These are phyloP conservation scores for Pyrenula aspistea DNA, from an alignment of 495 filamentous ascomycete genomes.

Conservation along the genomic window DNA sequence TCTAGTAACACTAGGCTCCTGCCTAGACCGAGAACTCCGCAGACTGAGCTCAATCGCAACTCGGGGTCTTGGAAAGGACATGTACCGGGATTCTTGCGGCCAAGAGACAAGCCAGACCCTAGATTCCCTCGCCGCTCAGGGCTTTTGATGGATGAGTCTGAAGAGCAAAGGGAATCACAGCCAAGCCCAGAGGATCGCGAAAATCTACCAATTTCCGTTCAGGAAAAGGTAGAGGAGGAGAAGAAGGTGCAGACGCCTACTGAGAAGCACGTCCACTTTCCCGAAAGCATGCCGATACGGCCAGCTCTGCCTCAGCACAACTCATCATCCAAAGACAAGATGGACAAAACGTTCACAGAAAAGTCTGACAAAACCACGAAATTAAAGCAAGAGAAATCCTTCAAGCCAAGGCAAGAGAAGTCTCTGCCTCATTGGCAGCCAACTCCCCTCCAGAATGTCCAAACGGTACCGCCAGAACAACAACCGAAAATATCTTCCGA, in stretches of 20 bases:
- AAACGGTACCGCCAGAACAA: too few relatives aligned
- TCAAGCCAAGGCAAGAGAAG: neutral
- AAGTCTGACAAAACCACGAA: neutral
- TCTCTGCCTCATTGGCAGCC: neutral
- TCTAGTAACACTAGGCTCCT: too few relatives aligned
- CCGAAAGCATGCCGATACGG: neutral
- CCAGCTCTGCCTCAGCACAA: neutral
- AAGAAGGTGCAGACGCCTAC: too few relatives aligned
- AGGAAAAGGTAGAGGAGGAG: too few relatives aligned
- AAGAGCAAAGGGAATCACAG: neutral
- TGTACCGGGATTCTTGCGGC: neutral
- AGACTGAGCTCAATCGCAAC: neutral
- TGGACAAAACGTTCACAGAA: neutral
- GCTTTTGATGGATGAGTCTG: neutral
- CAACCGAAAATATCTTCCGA: neutral
- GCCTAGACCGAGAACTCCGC: too few relatives aligned
- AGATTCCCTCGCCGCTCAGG: neutral
- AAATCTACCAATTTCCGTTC: too few relatives aligned
- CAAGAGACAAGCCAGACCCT: neutral
- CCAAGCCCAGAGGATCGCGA: neutral
- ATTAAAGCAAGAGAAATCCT: neutral
- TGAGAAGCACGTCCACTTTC: neutral
- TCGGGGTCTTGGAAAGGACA: neutral
- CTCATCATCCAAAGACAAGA: neutral
- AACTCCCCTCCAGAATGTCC: neutral